Conservation (phyloP, 1,139 yeast genomes). For the Geotrichum macrosporum region DNA sequence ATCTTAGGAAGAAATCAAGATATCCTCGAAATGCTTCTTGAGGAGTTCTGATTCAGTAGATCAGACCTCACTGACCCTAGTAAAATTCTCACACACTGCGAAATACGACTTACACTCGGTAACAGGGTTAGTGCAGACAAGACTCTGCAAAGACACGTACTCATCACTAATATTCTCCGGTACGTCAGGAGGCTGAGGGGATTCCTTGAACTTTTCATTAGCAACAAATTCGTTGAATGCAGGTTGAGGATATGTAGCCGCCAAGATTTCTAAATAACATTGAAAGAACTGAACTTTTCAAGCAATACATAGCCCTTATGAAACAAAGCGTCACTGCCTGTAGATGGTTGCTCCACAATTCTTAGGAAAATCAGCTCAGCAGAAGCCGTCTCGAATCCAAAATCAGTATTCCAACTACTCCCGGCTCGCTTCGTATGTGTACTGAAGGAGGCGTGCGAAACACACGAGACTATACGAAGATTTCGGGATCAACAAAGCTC, state of each 20-base stretch:
- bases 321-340: constrained; percentile 50
- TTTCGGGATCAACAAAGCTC: constrained; percentile 26
- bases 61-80: constrained; percentile 42
- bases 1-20: constrained; percentile 43
- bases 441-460: constrained; percentile 27
- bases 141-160: constrained; percentile 41
- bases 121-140: constrained; percentile 47
- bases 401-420: constrained; percentile 49
- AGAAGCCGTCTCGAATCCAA: constrained; percentile 47
- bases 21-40: constrained; percentile 42
- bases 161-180: constrained; percentile 35
- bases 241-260: constrained; percentile 34
- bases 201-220: constrained; percentile 38
- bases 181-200: constrained; percentile 37
- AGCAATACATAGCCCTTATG: constrained; percentile 47
- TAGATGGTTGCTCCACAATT: constrained; percentile 42
- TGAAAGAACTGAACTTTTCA: constrained; percentile 46
- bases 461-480: constrained; percentile 28
- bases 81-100: constrained; percentile 43
- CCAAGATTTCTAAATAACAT: constrained; percentile 41
- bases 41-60: constrained; percentile 39
- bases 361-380: constrained; percentile 46
- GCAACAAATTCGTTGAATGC: constrained; percentile 38
- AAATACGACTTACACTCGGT: constrained; percentile 47
- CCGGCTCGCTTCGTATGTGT: constrained; percentile 4